Conservation (phyloP, 2,329 filamentous ascomycete species). For the Clonostachys rhizophaga region DNA sequence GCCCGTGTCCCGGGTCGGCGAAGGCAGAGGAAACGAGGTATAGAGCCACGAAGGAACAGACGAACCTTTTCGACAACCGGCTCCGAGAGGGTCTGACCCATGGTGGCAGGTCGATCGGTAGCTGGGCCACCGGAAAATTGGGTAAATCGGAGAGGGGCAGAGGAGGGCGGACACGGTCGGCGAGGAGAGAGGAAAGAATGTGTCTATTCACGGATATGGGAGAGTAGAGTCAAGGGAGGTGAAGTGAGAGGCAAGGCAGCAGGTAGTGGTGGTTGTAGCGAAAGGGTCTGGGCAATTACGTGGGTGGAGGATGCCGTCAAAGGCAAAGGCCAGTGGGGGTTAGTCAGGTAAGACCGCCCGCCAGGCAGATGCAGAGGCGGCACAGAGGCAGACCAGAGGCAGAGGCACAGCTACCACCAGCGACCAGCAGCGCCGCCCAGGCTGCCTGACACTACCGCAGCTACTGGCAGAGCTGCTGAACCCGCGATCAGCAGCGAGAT, state of each 20-base stretch:
- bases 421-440: too few relatives aligned
- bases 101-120: slow-evolving; percentile 34
- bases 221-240: slow-evolving; percentile 3
- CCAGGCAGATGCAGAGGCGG: not conserved
- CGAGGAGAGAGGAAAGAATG: not conserved
- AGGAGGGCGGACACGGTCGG: not conserved
- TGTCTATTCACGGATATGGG: not conserved
- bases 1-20: too few relatives aligned
- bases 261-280: slow-evolving; percentile 1
- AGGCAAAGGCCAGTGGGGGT: not conserved
- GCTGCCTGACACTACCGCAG: too few relatives aligned
- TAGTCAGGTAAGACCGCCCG: not conserved
- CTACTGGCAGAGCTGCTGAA: too few relatives aligned
- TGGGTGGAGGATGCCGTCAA: not conserved
- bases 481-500: too few relatives aligned
- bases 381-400: too few relatives aligned
- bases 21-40: too few relatives aligned
- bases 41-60: slow-evolving; percentile 1
- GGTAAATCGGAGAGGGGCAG: slow-evolving; percentile 12
- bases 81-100: slow-evolving; percentile 99
- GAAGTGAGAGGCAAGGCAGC: slow-evolving; percentile 4
- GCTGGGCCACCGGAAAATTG: slow-evolving; percentile 3
- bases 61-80: slow-evolving; percentile 96
- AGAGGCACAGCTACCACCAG: too few relatives aligned
- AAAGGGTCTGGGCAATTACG: not conserved